Conservation (phyloP, 2,329 filamentous ascomycete genomes). For the Periconia sp. region DNA sequence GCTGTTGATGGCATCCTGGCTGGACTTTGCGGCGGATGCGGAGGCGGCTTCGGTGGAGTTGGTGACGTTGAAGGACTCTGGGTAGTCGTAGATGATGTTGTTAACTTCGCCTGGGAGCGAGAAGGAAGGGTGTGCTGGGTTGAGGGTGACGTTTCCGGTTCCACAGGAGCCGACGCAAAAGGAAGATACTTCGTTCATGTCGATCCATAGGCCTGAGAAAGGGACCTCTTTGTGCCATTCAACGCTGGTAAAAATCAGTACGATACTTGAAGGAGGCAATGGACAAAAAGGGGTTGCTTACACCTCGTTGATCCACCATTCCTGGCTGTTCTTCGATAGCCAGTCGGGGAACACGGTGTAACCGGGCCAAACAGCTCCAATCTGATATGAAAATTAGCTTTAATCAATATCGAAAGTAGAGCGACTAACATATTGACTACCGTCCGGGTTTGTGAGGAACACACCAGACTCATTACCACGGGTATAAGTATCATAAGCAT, state of each 20-base stretch:
- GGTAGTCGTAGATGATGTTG: conserved; percentile 62
- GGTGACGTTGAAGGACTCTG: conserved; percentile 69
- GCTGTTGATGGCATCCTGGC: conserved; percentile 50
- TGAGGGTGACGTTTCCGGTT: conserved; percentile 62
- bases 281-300: conserved; percentile 14
- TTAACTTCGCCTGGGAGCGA: conserved; percentile 65
- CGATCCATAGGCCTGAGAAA: conserved; percentile 61
- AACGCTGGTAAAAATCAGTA: conserved; percentile 18
- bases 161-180: conserved; percentile 75
- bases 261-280: background rate
- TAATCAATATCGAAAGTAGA: background rate
- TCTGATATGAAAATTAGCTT: conserved; percentile 18
- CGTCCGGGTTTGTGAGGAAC: conserved; percentile 58
- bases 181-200: conserved; percentile 63
- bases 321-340: conserved; percentile 59
- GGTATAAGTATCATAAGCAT: conserved; percentile 56
- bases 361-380: conserved; percentile 59
- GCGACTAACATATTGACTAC: conserved; percentile 47
- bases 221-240: conserved; percentile 56
- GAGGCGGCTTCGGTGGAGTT: conserved; percentile 68
- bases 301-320: conserved; percentile 63
- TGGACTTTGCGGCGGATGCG: conserved; percentile 57
- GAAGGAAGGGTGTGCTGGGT: conserved; percentile 70
- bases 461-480: conserved; percentile 52
- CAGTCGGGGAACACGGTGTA: conserved; percentile 65